These are phyloP conservation scores for Neltuma alba DNA, from an alignment of 306 rosid species.

Conservation along the genomic window DNA sequence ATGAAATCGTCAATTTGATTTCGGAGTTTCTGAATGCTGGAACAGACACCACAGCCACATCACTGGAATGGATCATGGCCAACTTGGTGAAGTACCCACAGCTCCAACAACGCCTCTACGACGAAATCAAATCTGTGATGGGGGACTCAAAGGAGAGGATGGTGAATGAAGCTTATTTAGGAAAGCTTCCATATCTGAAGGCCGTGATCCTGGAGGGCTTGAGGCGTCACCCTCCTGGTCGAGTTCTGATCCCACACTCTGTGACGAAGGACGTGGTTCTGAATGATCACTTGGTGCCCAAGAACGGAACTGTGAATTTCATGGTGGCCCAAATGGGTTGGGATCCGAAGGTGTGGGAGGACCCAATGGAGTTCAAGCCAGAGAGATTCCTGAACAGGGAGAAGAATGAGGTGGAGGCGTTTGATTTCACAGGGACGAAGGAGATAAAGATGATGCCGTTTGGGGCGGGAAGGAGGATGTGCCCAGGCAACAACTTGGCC, in stretches of 20 bases:
- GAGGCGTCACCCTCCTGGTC: neutral
- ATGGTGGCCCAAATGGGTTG: neutral
- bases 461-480: too few species aligned
- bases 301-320: neutral
- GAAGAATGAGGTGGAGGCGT: neutral
- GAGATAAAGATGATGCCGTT: too few species aligned
- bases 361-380: neutral
- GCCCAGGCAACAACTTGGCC: too few species aligned
- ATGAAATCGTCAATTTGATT: too few species aligned
- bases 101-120: too few species aligned
- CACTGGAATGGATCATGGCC: too few species aligned
- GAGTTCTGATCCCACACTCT: neutral
- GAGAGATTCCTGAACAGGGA: neutral
- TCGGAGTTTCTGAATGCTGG: too few species aligned
- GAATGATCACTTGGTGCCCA: neutral
- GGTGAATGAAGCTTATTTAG: too few species aligned
- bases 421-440: neutral
- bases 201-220: neutral
- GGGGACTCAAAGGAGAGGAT: too few species aligned
- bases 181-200: neutral
- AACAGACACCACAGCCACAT: too few species aligned
- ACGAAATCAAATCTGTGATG: too few species aligned
- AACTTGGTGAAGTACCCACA: too few species aligned
- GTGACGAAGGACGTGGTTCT: neutral
- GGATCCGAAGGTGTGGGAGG: neutral